Base-by-base conservation (phyloP, 495 filamentous ascomycete species). In the Haplographium delicatum region DNA sequence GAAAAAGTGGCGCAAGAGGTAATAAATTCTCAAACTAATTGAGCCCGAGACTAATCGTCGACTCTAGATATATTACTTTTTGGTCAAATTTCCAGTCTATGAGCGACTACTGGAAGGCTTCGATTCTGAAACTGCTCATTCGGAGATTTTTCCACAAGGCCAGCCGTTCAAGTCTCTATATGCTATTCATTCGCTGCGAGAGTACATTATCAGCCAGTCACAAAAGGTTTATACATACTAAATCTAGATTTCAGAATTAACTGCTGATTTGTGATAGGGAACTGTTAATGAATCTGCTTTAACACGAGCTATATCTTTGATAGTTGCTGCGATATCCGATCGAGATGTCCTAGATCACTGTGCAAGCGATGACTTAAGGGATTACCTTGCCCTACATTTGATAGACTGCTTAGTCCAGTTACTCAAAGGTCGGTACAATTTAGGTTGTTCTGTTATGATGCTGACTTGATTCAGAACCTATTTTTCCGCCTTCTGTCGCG, bases 141-240 rank as follows among this genome's bases (percentile, higher is more conserved):
- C 68, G 27, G 72, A 79, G 7, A 65, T 86, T 16, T 89, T 91
- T 55, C 85, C 86, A 3, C 68, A 78, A 8, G 72, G 76, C 10
- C 81, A 83, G 37, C 86, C 87, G 4, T 91, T 81, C 64, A 84
- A 83, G 47, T 80, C 80, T 3, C 65, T 91, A 4, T 94, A 94
- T 66, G 86, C 83, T 8, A 64, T 88, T 0, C 74, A 84, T 59
- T 77, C 82, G 7, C 68, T 94, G 24, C 72, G 68, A 6, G 66
- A 73, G 52, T 69, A 74, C 60, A 59, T 77, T 24, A 43, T 9
- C 23, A 49, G 56, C 19, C 45, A 58, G 34, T 39, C 48, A 15
- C 50, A 52, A 40, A 54, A 58, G 42, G 53, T 50, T 10, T 18
- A 23, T 56, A 11, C n/a, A 27, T 16, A 15, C 31, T 27, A 26